A percentile compares a stretch with the other conserved stretches of the same genome.
Conservation (phyloP, 1,139 yeast species). For the Blastobotrys persicus region DNA sequence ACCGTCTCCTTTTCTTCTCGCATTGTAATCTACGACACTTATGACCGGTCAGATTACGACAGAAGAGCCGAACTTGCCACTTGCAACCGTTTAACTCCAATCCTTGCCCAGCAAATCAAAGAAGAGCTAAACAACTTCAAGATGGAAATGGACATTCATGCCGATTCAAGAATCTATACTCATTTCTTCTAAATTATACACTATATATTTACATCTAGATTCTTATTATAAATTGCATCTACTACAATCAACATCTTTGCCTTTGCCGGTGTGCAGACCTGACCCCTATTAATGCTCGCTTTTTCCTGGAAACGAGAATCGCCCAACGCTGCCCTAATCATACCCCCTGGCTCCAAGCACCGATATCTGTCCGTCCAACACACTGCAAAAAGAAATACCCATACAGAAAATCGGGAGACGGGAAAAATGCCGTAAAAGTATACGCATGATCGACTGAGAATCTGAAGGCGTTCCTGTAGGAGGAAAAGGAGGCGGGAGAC, state of each 20-base stretch:
- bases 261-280: too few species aligned
- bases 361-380: too few species aligned
- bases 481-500: neutral
- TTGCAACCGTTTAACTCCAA: constrained; percentile 87
- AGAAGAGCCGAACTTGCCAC: constrained; percentile 93
- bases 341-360: too few species aligned
- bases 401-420: too few species aligned
- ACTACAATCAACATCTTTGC: too few species aligned
- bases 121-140: constrained; percentile 77
- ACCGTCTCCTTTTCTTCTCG: constrained; percentile 77
- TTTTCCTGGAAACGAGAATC: too few species aligned
- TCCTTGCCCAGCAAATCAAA: constrained; percentile 81
- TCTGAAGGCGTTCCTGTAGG: too few species aligned
- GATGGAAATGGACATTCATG: constrained; percentile 75
- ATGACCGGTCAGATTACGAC: constrained; percentile 81
- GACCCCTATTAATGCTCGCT: too few species aligned
- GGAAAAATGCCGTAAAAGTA: too few species aligned
- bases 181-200: constrained; percentile 58
- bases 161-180: constrained; percentile 72
- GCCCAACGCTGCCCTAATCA: too few species aligned
- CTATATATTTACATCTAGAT: neutral
- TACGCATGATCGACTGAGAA: too few species aligned
- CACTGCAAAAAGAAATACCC: too few species aligned
- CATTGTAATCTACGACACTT: constrained; percentile 83
- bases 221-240: neutral